These are phyloP conservation scores for Saccharomycopsis sp. DNA, from an alignment of 805 yeast species.

Conservation along the genomic window DNA sequence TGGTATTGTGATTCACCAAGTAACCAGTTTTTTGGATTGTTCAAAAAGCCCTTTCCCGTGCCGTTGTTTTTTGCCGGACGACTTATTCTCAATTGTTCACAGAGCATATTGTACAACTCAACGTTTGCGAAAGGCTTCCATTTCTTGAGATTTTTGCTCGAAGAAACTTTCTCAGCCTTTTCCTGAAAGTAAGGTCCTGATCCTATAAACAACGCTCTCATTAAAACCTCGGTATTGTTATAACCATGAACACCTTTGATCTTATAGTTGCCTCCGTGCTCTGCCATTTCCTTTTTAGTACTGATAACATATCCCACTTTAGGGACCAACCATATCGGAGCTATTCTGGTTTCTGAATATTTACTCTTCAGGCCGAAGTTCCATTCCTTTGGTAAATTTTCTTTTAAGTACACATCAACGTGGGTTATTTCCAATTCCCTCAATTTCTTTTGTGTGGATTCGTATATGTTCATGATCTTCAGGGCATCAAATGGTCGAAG, in stretches of 20 bases:
- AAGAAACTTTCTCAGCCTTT: slow-evolving; percentile 27
- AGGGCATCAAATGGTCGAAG: slow-evolving; percentile 47
- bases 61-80: slow-evolving; percentile 59
- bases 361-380: slow-evolving; percentile 26
- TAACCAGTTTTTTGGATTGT: slow-evolving; percentile 10
- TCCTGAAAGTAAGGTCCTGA: slow-evolving; percentile 67
- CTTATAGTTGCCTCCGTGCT: slow-evolving; percentile 40
- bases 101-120: slow-evolving; percentile 67
- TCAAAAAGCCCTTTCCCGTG: slow-evolving; percentile 21
- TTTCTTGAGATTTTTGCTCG: slow-evolving; percentile 28
- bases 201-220: slow-evolving; percentile 79
- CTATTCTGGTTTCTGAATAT: slow-evolving; percentile 52
- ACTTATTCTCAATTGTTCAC: slow-evolving; percentile 49
- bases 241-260: slow-evolving; percentile 85
- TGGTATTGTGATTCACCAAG: slow-evolving; percentile 15
- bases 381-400: slow-evolving; percentile 42
- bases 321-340: slow-evolving; percentile 84
- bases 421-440: slow-evolving; percentile 28
- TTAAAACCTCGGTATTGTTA: slow-evolving; percentile 64
- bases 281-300: slow-evolving; percentile 40
- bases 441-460: slow-evolving; percentile 33
- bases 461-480: slow-evolving; percentile 39
- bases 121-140: slow-evolving; percentile 59
- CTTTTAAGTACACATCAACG: slow-evolving; percentile 45
- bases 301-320: slow-evolving; percentile 72